Evolutionary conservation across 495 filamentous ascomycete genomes (phyloP), one percentile per base, ranked within the genome.

Genomic region (Penicillium maclennaniae): DNA sequence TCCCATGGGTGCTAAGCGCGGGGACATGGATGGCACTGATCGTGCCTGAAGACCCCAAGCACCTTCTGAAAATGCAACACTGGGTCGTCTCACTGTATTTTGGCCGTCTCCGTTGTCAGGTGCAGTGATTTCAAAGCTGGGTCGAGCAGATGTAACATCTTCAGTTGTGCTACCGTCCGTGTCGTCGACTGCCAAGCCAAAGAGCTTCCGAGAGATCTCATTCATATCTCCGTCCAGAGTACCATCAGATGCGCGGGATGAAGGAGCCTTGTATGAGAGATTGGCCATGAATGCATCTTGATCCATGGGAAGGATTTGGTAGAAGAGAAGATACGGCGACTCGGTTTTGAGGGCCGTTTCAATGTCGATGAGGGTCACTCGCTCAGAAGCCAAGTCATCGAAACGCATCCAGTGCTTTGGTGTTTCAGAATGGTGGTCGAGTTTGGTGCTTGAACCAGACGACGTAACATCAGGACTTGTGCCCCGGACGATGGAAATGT

Each of bases 251-350:
- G 80, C 76, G 40, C 79, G 69, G 47, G 83, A 86, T 6, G 84
- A 78, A 9, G 83, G 77, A 4, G 80, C 74, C 4, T 76, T 80
- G 52, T 81, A 77, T 25, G 72, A 69, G 34, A 77, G 58, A 37
- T 77, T 77, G 9, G 79, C 79, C 47, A 77, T 72, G 0, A 79
- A 68, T 7, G 80, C 72, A 43, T 88, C 83, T 42, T 87, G 86
- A 26, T 87, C 81, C 55, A 95, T 87, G 0, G 92, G 93, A 34
- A 91, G 78, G 37, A 97, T 91, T 66, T 96, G 92, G 61, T 96
- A 98, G 69, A 97, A 96, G 0, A 98, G 73, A 3, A 98, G 79
- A 59, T 98, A 98, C 4, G 93, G 92, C 54, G 87, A 92, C 63
- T 96, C 92, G n/a, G 85, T 79, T 49, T 81, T 83, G 47, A 97